phyloP scores from a whole-genome alignment of 2,329 filamentous ascomycete species.

The Stagonosporopsis tanaceti region DNA sequence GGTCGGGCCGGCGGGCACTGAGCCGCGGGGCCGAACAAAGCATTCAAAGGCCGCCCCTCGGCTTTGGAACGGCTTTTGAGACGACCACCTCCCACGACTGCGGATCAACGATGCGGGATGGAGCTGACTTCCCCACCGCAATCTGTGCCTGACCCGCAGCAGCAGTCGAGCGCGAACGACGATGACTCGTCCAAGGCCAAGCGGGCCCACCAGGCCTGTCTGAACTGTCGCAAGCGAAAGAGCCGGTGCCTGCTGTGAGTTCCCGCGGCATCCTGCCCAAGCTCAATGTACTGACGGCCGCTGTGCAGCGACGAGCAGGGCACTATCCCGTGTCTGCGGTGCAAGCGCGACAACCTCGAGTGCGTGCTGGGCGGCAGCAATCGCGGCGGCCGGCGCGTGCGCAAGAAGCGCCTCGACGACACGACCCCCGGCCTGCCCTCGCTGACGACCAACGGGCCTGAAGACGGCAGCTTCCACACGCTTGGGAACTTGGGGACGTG shows the following conservation, averaged over 20 bases:
- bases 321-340: constrained; percentile 64
- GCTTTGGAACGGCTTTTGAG: constrained; percentile 13
- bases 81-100: constrained; percentile 10
- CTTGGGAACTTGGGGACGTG: constrained; percentile 50
- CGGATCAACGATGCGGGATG: constrained; percentile 13
- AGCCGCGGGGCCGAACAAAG: constrained; percentile 2
- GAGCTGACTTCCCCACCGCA: constrained; percentile 18
- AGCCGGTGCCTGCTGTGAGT: constrained; percentile 50
- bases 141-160: constrained; percentile 13
- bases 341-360: constrained; percentile 64
- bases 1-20: constrained; percentile 4
- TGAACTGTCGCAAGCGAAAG: constrained; percentile 51
- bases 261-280: constrained; percentile 6
- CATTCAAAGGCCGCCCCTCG: constrained; percentile 2
- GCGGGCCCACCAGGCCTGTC: constrained; percentile 38
- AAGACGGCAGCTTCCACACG: constrained; percentile 45
- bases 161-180: constrained; percentile 11
- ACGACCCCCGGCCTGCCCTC: constrained; percentile 30
- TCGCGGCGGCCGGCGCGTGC: constrained; percentile 65
- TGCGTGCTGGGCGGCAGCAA: constrained; percentile 68
- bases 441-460: constrained; percentile 40
- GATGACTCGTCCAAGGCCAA: constrained; percentile 32
- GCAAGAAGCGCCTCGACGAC: constrained; percentile 56
- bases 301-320: constrained; percentile 55
- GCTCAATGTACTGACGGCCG: constrained; percentile 6